These are phyloP conservation scores for Corrigiola litoralis DNA, from an alignment of 179 eudicot species.

Conservation along the genomic window DNA sequence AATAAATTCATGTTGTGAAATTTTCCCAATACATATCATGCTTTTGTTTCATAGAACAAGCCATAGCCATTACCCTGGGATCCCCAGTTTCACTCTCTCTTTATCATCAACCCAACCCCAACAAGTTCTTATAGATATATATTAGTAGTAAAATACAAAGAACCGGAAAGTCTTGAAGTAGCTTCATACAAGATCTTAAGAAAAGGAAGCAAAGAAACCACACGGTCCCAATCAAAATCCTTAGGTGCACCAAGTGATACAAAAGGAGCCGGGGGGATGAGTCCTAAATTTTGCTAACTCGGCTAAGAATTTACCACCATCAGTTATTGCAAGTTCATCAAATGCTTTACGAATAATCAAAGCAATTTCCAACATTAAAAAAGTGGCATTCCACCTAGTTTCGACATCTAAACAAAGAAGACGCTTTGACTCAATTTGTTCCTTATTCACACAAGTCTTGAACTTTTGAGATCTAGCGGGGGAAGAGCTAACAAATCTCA, in stretches of 20 bases:
- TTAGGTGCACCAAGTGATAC: background rate
- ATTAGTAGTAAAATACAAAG: background rate
- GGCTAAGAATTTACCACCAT: background rate
- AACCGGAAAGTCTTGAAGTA: background rate
- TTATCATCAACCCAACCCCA: background rate
- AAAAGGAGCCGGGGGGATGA: too few species aligned
- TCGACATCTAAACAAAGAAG: slow-evolving; percentile 4
- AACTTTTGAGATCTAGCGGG: background rate
- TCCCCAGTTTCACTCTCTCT: background rate
- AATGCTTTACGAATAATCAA: background rate
- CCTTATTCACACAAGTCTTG: background rate
- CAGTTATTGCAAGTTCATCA: background rate
- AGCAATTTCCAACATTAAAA: background rate
- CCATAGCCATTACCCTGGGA: background rate
- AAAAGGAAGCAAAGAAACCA: background rate
- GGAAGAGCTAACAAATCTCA: background rate
- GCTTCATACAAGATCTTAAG: slow-evolving; percentile 1
- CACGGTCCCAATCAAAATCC: background rate
- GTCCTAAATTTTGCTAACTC: background rate
- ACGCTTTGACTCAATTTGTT: background rate
- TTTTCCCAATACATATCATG: background rate
- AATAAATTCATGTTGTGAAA: background rate
- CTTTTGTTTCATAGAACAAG: background rate
- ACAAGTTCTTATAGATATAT: background rate
- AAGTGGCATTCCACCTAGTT: background rate